Evolutionary conservation across 148 eudicot genomes (phyloP), one percentile per base, ranked within the genome.

Genomic region (Cornus suecica): DNA sequence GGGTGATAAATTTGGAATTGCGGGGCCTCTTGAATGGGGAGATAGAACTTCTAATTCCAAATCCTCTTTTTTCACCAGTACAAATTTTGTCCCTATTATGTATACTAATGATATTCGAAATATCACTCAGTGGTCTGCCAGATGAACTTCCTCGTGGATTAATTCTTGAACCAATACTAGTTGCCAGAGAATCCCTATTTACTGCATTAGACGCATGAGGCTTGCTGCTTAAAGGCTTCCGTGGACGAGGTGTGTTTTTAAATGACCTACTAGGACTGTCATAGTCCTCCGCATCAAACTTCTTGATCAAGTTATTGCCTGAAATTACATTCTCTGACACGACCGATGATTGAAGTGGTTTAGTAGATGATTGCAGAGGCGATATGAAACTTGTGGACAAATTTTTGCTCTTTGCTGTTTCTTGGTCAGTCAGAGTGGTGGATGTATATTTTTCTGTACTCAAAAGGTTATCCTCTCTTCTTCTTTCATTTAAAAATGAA

Each of bases 11-110:
- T 85, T 80, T 87, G 76, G 94, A 88, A 83, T 30, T 84, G 8
- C 97, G 87, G 65, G 99, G 99, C 86, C 81, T 92, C 86, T 92
- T 95, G 83, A 95, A 95, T 76, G 98, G 86, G 74, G 97, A 87
- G 48, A 73, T 73, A 60, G 86, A 86, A 79, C 71, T 84, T 77
- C 75, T 84, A 80, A 74, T 86, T 67, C 88, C 84, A 24, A 78
- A 45, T 80, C 75, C 84, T 75, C 81, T 87, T 68, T 86, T 83
- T 48, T 82, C 91, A 77, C 80, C 76, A 37, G 76, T 65, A 73
- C 77, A 75, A 52, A 75, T 94, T 58, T 80, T 82, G 37, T 61
- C 74, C 24, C 63, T 68, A 70, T 69, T 51, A 28, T 61, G 69
- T 69, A 48, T 61, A 45, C 68, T 83, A 41, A 51, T 61, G 31